These are phyloP conservation scores for Linderniella brevidens DNA, from an alignment of 257 asterid genomes.

Conservation along the genomic window DNA sequence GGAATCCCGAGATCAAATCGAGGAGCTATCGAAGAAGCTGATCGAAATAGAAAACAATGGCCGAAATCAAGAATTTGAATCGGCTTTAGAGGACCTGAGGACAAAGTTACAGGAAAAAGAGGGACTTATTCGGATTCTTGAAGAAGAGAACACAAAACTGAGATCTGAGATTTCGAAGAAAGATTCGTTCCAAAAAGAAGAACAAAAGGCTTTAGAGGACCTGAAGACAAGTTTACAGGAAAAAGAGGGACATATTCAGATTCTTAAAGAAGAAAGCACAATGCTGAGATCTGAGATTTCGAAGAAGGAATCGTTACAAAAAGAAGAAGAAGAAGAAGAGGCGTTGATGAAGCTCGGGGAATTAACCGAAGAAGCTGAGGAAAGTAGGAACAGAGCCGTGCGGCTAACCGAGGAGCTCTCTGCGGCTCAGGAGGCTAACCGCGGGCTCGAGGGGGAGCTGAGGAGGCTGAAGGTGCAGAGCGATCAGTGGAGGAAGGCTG, in stretches of 20 bases:
- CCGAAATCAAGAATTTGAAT: constrained; percentile 15
- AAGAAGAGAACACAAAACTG: constrained; percentile 41
- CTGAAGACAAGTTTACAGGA: too few species aligned
- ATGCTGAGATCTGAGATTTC: too few species aligned
- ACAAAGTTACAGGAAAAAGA: constrained; percentile 33
- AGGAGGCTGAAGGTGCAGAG: constrained; percentile 74
- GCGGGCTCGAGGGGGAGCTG: constrained; percentile 63
- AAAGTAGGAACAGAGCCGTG: constrained; percentile 32
- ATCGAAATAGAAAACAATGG: constrained; percentile 23
- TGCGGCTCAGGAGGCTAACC: constrained; percentile 57
- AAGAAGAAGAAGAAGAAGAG: constrained; percentile 60
- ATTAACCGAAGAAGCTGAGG: constrained; percentile 59
- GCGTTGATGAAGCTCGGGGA: constrained; percentile 45
- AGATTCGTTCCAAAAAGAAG: constrained; percentile 25
- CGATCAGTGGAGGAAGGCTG: constrained; percentile 97
- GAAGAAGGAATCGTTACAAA: too few species aligned
- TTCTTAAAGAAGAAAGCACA: too few species aligned
- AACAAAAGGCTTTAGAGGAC: too few species aligned
- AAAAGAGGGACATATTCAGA: too few species aligned
- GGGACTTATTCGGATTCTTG: constrained; percentile 23
- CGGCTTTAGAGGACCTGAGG: constrained; percentile 27
- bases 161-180: constrained; percentile 35
- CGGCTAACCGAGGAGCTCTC: constrained; percentile 49
- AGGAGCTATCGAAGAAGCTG: constrained; percentile 26
- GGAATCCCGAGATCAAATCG: constrained; percentile 27